Conservation (phyloP, 495 filamentous ascomycete species). For the Xylaria flabelliformis region DNA sequence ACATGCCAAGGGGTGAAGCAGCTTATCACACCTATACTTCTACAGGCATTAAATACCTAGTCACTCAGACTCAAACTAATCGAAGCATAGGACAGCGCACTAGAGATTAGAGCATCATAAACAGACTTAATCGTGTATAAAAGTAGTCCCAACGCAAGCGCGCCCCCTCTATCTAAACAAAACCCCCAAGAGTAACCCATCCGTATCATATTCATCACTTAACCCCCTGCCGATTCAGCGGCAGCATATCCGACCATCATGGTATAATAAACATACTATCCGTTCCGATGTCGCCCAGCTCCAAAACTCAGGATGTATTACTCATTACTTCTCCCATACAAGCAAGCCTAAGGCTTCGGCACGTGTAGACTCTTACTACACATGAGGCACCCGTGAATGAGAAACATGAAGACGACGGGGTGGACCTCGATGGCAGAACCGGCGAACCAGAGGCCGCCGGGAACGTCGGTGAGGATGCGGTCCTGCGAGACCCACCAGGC, state of each 20-base stretch:
- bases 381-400: slow-evolving; percentile 88
- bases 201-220: neutral
- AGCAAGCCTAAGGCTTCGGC: slow-evolving; percentile 75
- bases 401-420: slow-evolving; percentile 81
- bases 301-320: neutral
- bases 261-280: slow-evolving; percentile 6
- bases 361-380: slow-evolving; percentile 93
- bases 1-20: neutral
- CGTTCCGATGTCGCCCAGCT: slow-evolving; percentile 8
- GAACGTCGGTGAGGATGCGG: slow-evolving; percentile 78
- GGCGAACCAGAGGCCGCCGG: slow-evolving; percentile 67
- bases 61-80: neutral
- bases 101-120: neutral
- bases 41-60: neutral
- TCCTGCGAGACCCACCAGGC: slow-evolving; percentile 83
- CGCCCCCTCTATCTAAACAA: slow-evolving; percentile 1
- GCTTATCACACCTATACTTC: neutral
- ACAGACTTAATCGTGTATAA: neutral
- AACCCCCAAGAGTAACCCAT: neutral
- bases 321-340: neutral
- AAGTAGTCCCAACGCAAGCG: neutral
- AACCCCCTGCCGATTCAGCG: neutral
- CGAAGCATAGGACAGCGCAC: neutral
- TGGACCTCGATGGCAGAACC: slow-evolving; percentile 84
- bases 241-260: neutral